These are phyloP conservation scores for Pichia sp. DNA, from an alignment of 1,139 yeast genomes.

Conservation along the genomic window DNA sequence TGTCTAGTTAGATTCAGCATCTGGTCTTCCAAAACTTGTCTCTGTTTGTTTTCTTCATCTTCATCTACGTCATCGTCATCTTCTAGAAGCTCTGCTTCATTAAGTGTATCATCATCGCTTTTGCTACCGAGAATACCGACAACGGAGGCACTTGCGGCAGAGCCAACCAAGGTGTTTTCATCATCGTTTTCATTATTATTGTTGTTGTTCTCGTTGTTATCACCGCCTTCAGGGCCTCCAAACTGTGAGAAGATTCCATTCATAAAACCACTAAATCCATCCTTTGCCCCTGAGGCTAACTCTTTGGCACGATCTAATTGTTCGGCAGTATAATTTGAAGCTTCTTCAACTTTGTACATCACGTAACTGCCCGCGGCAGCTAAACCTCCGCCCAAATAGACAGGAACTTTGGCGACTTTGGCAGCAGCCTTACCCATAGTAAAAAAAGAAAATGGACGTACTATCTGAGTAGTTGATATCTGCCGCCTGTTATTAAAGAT, in stretches of 20 bases:
- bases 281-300: slow-evolving; percentile 43
- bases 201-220: slow-evolving; percentile 27
- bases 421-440: slow-evolving; percentile 51
- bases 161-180: slow-evolving; percentile 11
- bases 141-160: slow-evolving; percentile 21
- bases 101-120: slow-evolving; percentile 2
- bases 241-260: slow-evolving; percentile 23
- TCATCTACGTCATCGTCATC: slow-evolving; percentile 40
- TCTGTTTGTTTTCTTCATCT: slow-evolving; percentile 35
- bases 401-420: slow-evolving; percentile 62
- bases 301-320: slow-evolving; percentile 60
- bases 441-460: slow-evolving; percentile 34
- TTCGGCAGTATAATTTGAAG: slow-evolving; percentile 66
- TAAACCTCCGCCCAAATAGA: slow-evolving; percentile 81
- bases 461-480: slow-evolving; percentile 1
- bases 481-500: slow-evolving; percentile 6
- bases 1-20: slow-evolving; percentile 86
- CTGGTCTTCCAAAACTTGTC: slow-evolving; percentile 59
- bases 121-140: slow-evolving; percentile 10
- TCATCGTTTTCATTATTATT: slow-evolving; percentile 23
- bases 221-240: slow-evolving; percentile 30
- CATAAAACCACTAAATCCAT: slow-evolving; percentile 44
- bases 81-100: slow-evolving; percentile 15
- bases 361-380: slow-evolving; percentile 95
- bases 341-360: slow-evolving; percentile 88